Base-by-base conservation (phyloP, 345 rosid species). In the Bruguiera sexangula region DNA sequence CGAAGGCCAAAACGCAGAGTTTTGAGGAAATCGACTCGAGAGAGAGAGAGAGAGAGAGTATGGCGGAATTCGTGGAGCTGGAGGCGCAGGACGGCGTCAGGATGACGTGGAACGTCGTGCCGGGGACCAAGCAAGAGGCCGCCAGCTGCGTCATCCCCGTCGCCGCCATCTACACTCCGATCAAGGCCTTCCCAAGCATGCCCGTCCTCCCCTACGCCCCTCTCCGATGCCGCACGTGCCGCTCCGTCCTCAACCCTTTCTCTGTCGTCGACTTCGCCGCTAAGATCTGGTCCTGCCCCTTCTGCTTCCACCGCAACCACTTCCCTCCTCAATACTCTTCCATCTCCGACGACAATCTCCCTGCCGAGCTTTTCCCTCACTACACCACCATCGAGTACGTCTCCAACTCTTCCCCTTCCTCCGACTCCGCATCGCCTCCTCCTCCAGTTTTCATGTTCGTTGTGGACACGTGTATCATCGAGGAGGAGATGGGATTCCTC, bases 81-180 rank as follows among this genome's bases (percentile, higher is more conserved):
- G 96, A 88, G 76, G 84, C 76, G 60, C 92, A 85, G 76, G 96
- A 90, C 50, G 92, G 96, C 1, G 85, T 88, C 36, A 62, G 96
- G 39, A 90, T 88, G 92, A 73, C 96, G 19, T 93, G 98, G 98
- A 93, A 93, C 80, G 93, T 90, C 71, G 75, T 93, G 22, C 96
- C 98, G 6, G 91, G 83, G 22, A 86, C 85, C 46, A 89, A 82
- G 79, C 92, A 81, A 63, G 89, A 90, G 70, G 80, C 93, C 1
- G 64, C 76, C 62, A 85, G 84, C 75, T 88, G 96, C 56, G 91
- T 92, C 29, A 75, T 92, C 50, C 97, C 97, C 51, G 87, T 95
- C 37, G 88, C 96, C 51, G 93, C 87, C 65, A 79, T 95, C 69
- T 95, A 92, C 83, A 86, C 92, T 60, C 96, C 96, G 9, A 79